A percentile compares a stretch with the other conserved stretches of the same genome.
Conservation (phyloP, 177 flowering plant species). For the Vitis hybrid region DNA sequence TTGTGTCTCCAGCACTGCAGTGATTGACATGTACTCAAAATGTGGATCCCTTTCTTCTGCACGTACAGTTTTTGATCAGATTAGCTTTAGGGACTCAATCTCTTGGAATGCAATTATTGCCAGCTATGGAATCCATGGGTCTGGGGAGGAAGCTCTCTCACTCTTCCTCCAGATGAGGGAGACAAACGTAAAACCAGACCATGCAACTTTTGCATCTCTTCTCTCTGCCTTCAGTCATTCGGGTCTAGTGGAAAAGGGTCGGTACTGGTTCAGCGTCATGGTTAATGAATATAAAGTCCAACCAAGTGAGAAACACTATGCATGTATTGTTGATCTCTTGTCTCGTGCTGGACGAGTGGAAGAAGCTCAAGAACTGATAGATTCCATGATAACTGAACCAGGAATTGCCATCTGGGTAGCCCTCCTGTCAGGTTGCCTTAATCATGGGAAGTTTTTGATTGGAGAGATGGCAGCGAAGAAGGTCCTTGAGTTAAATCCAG, state of each 20-base stretch:
- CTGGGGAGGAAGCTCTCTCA: constrained; percentile 62
- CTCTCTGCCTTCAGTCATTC: constrained; percentile 78
- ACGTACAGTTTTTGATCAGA: constrained; percentile 39
- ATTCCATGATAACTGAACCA: constrained; percentile 44
- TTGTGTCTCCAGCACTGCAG: constrained; percentile 49
- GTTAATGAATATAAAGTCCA: constrained; percentile 42
- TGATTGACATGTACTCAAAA: constrained; percentile 82
- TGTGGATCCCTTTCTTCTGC: constrained; percentile 66
- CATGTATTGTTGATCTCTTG: constrained; percentile 73
- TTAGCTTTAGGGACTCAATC: constrained; percentile 43
- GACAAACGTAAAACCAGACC: constrained; percentile 44
- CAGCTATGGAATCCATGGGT: constrained; percentile 71
- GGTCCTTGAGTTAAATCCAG: constrained; percentile 58
- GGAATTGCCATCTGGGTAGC: constrained; percentile 69
- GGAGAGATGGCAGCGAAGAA: constrained; percentile 58
- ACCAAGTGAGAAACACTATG: constrained; percentile 69
- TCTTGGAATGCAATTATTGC: constrained; percentile 75
- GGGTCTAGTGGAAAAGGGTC: constrained; percentile 72
- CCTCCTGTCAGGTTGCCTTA: constrained; percentile 68
- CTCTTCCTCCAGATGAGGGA: constrained; percentile 53
- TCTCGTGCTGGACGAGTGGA: constrained; percentile 71
- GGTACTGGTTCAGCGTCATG: constrained; percentile 64
- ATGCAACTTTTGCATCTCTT: constrained; percentile 77
- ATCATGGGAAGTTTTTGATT: constrained; percentile 35
- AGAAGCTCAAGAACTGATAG: constrained; percentile 51